Evolutionary conservation across 1,284 basidiomycete genomes (phyloP), one percentile per base, ranked within the genome.

Genomic region (Pterula multifida): DNA sequence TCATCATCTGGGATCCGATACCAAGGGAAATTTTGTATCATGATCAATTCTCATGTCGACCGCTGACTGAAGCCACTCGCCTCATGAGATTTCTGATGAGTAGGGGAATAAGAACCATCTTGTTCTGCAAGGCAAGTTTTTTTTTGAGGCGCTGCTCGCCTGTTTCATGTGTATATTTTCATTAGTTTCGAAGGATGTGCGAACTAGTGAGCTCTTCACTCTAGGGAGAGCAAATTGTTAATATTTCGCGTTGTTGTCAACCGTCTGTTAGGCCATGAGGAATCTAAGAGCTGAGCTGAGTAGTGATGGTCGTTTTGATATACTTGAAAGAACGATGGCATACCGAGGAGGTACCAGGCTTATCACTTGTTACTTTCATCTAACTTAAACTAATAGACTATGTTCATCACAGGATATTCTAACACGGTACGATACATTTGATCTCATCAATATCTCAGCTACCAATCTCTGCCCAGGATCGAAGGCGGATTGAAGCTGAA

Each of bases 61-160:
- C 87, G 3, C 72, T 91, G 53, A 68, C 71, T 2, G 87, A 95
- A 60, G 85, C 88, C 1, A 85, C 81, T 2, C 66, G 69, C 12
- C 61, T 95, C 45, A 90, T 93, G 77, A 72, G 79, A 44, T 88
- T 80, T 62, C 68, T 95, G 47, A 89, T 95, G 79, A 82, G 83
- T 54, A 73, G 79, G 4, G 90, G 90, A 1, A 67, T 93, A 19
- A 72, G 89, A 35, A 83, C 86, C 1, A 93, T 95, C 54, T 66
- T 95, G 19, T 95, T 95, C 61, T 91, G 89, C 68, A 89, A 90
- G 71, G 89, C 88, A 48, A 44, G 65, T 49, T 23, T 9, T 26
- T 47, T 2, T 24, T 36, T 24, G 2, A 17, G 15, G 36, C 46
- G 22, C 24, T 25, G 12, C n/a, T 1, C 19, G 25, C 23, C 15